These are phyloP conservation scores for Ustilago vetiveriae DNA, from an alignment of 1,284 basidiomycete genomes.

Conservation along the genomic window DNA sequence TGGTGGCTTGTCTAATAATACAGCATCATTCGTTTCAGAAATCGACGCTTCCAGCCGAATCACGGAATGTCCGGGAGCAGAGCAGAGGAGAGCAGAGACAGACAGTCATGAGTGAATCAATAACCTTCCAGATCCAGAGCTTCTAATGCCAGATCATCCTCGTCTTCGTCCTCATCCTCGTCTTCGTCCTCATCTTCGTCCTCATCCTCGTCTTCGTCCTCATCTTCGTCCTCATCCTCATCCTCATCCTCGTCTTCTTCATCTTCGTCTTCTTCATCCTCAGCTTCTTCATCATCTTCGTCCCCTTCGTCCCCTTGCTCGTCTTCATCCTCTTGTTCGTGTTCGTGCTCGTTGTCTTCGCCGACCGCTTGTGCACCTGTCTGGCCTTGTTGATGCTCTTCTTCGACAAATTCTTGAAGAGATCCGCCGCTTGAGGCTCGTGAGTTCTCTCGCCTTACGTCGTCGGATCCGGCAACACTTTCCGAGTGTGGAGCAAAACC, in stretches of 20 bases:
- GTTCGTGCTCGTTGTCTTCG: neutral
- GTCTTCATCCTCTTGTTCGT: neutral
- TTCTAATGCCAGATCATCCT: slow-evolving; percentile 98
- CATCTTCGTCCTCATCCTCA: slow-evolving; percentile 26
- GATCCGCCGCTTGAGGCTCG: no score
- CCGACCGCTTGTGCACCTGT: neutral
- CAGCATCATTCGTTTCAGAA: neutral
- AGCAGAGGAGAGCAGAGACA: no score
- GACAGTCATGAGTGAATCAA: slow-evolving; percentile 1
- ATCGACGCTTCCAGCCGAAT: no score
- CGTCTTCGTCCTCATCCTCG: slow-evolving; percentile 87
- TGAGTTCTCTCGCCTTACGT: no score
- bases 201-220: slow-evolving; percentile 38
- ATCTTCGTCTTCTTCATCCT: slow-evolving; percentile 3
- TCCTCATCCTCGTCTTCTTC: slow-evolving; percentile 21
- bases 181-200: slow-evolving; percentile 40
- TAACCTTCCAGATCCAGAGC: slow-evolving; percentile 82
- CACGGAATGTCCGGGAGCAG: no score
- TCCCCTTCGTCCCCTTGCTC: neutral
- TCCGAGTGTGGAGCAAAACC: neutral
- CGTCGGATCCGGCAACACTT: neutral
- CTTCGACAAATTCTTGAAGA: no score
- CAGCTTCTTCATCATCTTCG: neutral
- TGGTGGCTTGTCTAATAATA: neutral
- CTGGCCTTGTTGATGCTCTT: neutral